Conservation (phyloP, 2,329 filamentous ascomycete genomes). For the Septoria linicola region DNA sequence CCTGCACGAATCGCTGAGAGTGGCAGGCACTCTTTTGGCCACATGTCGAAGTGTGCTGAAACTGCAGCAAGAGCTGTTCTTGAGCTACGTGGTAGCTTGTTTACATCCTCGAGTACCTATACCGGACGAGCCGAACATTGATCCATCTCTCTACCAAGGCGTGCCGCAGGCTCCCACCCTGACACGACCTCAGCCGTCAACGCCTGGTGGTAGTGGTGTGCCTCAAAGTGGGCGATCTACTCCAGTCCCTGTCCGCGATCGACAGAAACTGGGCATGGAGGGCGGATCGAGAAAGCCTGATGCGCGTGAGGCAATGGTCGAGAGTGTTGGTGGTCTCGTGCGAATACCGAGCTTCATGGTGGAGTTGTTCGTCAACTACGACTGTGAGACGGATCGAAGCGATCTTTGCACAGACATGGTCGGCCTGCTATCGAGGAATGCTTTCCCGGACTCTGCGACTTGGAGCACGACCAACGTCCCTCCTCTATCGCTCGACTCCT, state of each 20-base stretch:
- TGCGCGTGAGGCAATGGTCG: constrained; percentile 95
- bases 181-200: constrained; percentile 68
- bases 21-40: constrained; percentile 84
- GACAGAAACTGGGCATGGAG: constrained; percentile 88
- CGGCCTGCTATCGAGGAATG: constrained; percentile 86
- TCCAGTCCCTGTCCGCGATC: constrained; percentile 86
- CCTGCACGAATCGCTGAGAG: constrained; percentile 85
- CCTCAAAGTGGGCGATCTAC: constrained; percentile 77
- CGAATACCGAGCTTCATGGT: constrained; percentile 93
- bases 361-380: constrained; percentile 96
- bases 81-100: constrained; percentile 92
- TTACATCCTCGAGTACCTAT: constrained; percentile 93
- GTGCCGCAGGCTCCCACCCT: constrained; percentile 89
- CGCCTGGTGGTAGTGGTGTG: constrained; percentile 43
- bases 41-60: constrained; percentile 90
- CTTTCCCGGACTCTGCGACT: constrained; percentile 92
- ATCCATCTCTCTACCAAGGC: constrained; percentile 86
- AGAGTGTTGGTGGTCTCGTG: constrained; percentile 86
- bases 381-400: constrained; percentile 86
- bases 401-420: constrained; percentile 96
- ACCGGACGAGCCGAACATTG: constrained; percentile 83
- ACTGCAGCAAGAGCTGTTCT: constrained; percentile 91
- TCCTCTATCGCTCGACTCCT: constrained; percentile 85
- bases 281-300: constrained; percentile 90
- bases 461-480: constrained; percentile 99